phyloP scores from a whole-genome alignment of 2,329 filamentous ascomycete genomes.

The Aciculosporium take region DNA sequence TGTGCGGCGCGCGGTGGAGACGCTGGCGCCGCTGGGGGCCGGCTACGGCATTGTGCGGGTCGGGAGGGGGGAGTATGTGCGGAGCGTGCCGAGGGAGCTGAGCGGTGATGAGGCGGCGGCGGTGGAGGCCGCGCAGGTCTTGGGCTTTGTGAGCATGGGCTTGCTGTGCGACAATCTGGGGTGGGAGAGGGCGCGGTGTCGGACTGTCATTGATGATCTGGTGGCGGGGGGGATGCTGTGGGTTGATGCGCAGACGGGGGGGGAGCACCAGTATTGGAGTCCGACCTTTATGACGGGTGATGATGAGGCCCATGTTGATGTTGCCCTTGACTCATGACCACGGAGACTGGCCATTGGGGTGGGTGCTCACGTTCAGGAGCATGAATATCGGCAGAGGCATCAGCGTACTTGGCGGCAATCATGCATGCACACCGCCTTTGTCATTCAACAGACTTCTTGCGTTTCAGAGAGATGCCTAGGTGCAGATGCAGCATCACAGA shows the following conservation, averaged over 20 bases:
- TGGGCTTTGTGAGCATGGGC: conserved; percentile 79
- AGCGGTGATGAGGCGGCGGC: conserved; percentile 89
- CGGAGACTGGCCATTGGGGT: too few species aligned
- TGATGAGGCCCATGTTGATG: too few species aligned
- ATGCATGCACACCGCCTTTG: too few species aligned
- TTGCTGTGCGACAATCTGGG: conserved; percentile 78
- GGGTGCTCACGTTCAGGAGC: too few species aligned
- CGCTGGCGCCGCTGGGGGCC: conserved; percentile 72
- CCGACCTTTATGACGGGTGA: conserved; percentile 69
- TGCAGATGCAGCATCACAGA: not conserved
- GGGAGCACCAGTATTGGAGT: conserved; percentile 88
- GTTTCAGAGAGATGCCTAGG: not conserved
- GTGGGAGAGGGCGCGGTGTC: conserved; percentile 74
- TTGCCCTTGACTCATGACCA: too few species aligned
- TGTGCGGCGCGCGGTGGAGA: conserved; percentile 75
- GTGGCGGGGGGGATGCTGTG: conserved; percentile 82
- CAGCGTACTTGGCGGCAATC: too few species aligned
- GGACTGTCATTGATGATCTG: conserved; percentile 81
- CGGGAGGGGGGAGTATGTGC: conserved; percentile 73
- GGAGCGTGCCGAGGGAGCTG: conserved; percentile 86
- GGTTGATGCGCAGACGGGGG: conserved; percentile 68
- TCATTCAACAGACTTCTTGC: too few species aligned
- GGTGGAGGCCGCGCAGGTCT: conserved; percentile 75
- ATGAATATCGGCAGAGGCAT: too few species aligned
- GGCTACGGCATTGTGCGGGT: conserved; percentile 77